phyloP scores from a whole-genome alignment of 106 monocot species.

The Posidonia australis region DNA sequence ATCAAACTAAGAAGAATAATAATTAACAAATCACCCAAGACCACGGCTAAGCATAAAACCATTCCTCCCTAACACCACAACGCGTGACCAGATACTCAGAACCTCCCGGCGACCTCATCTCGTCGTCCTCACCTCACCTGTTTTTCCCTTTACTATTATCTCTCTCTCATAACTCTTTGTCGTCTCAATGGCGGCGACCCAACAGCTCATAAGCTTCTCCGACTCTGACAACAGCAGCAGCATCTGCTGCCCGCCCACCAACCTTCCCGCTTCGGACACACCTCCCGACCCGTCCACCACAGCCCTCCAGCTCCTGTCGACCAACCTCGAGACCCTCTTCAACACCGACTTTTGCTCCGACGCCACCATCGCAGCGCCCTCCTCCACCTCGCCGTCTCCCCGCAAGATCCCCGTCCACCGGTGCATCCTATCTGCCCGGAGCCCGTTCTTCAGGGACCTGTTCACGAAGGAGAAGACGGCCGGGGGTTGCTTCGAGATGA shows the following conservation, averaged over 20 bases:
- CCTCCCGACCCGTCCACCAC: slow-evolving; percentile 29
- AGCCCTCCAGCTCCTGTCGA: slow-evolving; percentile 67
- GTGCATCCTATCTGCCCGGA: slow-evolving; percentile 64
- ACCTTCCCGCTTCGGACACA: neutral
- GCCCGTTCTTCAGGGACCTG: slow-evolving; percentile 53
- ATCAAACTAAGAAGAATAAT: too few relatives aligned
- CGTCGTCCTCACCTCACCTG: too few relatives aligned
- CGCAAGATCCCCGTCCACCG: slow-evolving; percentile 47
- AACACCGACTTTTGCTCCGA: slow-evolving; percentile 33
- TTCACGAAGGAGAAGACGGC: slow-evolving; percentile 18
- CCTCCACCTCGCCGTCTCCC: slow-evolving; percentile 3
- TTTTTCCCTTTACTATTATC: too few relatives aligned
- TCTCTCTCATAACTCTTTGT: too few relatives aligned
- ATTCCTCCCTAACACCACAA: too few relatives aligned
- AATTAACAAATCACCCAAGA: too few relatives aligned
- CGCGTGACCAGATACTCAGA: too few relatives aligned
- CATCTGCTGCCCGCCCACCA: slow-evolving; percentile 15
- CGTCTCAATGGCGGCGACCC: too few relatives aligned
- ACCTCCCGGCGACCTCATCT: too few relatives aligned
- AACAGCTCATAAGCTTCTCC: slow-evolving; percentile 5
- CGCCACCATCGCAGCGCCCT: slow-evolving; percentile 22
- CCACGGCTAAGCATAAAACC: too few relatives aligned
- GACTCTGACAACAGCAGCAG: slow-evolving; percentile 44
- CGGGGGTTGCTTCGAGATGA: slow-evolving; percentile 13
- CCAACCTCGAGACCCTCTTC: slow-evolving; percentile 46